Evolutionary conservation across 2,329 filamentous ascomycete genomes (phyloP), one percentile per base, ranked within the genome.

Genomic region (Ilyonectria mors-panacis): DNA sequence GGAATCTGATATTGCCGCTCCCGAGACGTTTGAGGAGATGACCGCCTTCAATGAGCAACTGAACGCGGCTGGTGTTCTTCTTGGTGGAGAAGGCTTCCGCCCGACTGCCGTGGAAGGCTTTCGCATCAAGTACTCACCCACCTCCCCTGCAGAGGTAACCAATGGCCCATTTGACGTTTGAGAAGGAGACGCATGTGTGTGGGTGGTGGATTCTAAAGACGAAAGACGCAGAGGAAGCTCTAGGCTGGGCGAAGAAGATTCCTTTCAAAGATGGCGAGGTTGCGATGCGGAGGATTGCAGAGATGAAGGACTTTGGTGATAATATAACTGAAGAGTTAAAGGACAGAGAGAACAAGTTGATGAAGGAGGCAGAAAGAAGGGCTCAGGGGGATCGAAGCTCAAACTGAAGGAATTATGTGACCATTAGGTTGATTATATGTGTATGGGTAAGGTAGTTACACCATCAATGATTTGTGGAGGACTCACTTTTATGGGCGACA

Each of bases 181-280:
- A 69, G 23, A 61, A 62, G n/a, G 72, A 76, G 59, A 53, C 58
- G 2, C 71, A 78, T 19, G 69, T 79, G 2, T 77, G 73, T 13
- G 78, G 77, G 1, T 79, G 71, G 74, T 80, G 78, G 78, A 71
- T 80, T 21, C 59, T 80, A 10, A 72, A 75, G 66, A 72, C 72
- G 0, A 72, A 72, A 56, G 69, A 75, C 19, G 69, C 70, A 7
- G 73, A 79, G 6, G 78, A 79, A 62, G 77, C 77, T 2, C 59
- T 79, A 10, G 21, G 28, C 9, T 80, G 78, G 78, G 78, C 78
- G 0, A 74, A 73, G 66, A 77, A 76, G 56, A 63, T 72, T 2
- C 70, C 69, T 0, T 76, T 80, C 53, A 70, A 73, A 30, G 50
- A 63, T 3, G 75, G 74, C 1, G 74, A 75, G 53, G 56, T 79